phyloP scores from a whole-genome alignment of 805 yeast genomes.

The Candida pseudoglaebosa region DNA sequence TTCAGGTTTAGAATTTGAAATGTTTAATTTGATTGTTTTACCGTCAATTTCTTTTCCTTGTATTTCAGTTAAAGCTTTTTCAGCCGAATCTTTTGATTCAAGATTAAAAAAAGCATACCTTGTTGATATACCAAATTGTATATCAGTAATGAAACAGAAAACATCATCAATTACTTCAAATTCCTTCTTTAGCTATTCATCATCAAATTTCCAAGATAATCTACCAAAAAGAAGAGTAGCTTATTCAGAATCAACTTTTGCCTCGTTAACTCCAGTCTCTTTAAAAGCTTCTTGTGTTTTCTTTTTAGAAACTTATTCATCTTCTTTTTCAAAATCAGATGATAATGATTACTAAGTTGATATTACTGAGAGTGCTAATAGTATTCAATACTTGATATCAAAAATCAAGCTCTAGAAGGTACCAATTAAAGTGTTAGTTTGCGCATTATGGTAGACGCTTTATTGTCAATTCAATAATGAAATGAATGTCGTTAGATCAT shows the following conservation, averaged over 20 bases:
- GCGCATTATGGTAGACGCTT: too few relatives aligned
- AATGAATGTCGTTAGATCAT: too few relatives aligned
- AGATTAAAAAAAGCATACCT: slow-evolving; percentile 98
- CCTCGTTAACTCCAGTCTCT: slow-evolving; percentile 47
- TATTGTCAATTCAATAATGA: too few relatives aligned
- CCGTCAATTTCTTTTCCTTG: slow-evolving; percentile 97
- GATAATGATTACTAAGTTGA: too few relatives aligned
- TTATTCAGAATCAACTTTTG: slow-evolving; percentile 57
- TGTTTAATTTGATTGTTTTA: slow-evolving; percentile 89
- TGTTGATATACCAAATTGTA: slow-evolving; percentile 87
- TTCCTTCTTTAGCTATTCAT: slow-evolving; percentile 85
- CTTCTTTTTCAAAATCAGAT: slow-evolving; percentile 26
- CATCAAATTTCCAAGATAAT: slow-evolving; percentile 95
- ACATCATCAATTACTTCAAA: slow-evolving; percentile 84
- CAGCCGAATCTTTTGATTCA: slow-evolving; percentile 70
- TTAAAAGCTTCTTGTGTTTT: slow-evolving; percentile 31
- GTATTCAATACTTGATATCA: too few relatives aligned
- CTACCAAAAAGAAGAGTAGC: slow-evolving; percentile 95
- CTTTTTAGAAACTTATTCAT: slow-evolving; percentile 31
- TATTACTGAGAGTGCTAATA: too few relatives aligned
- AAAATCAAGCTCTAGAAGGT: too few relatives aligned
- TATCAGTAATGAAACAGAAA: slow-evolving; percentile 83
- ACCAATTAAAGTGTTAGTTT: too few relatives aligned
- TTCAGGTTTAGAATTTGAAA: slow-evolving; percentile 88
- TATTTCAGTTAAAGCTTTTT: slow-evolving; percentile 76